Evolutionary conservation across 108 stramenopile species (phyloP).

Genomic region (Halocafeteria seosinensis): DNA sequence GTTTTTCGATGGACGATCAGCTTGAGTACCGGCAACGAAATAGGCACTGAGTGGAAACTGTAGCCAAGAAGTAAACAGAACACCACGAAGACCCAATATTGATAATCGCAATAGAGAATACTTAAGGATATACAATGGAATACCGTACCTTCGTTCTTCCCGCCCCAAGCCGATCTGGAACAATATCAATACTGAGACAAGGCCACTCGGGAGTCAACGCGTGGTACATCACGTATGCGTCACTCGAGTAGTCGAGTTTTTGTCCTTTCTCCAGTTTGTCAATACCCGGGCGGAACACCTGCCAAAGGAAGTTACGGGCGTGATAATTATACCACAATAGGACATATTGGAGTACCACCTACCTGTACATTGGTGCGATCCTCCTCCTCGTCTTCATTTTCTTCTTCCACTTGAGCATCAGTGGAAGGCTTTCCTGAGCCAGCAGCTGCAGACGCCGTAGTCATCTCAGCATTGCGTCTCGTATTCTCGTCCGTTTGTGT

Average conservation of each 20-base stretch:
- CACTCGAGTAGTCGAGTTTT: slow-evolving; percentile 72
- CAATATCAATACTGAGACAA: slow-evolving; percentile 67
- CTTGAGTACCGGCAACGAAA: slow-evolving; percentile 75
- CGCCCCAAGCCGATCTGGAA: slow-evolving; percentile 64
- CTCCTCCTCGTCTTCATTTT: neutral
- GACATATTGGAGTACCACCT: neutral
- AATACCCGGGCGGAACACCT: slow-evolving; percentile 23
- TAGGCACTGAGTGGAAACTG: slow-evolving; percentile 67
- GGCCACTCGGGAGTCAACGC: slow-evolving; percentile 81
- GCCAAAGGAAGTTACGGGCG: neutral
- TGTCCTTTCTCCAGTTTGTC: slow-evolving; percentile 29
- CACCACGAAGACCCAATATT: too few relatives aligned
- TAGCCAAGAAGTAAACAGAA: too few relatives aligned
- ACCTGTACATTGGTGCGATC: neutral
- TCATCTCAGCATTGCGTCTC: too few relatives aligned
- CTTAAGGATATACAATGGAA: too few relatives aligned
- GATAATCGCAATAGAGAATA: too few relatives aligned
- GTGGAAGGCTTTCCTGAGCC: neutral
- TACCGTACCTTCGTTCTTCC: slow-evolving; percentile 29
- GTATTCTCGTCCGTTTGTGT: too few relatives aligned
- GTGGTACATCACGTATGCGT: slow-evolving; percentile 92
- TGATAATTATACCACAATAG: too few relatives aligned
- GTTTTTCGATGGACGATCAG: slow-evolving; percentile 53
- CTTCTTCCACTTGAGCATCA: neutral
- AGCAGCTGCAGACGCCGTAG: too few relatives aligned